These are phyloP conservation scores for Fusarium sarcochroum DNA, from an alignment of 2,329 filamentous ascomycete genomes.

Conservation along the genomic window DNA sequence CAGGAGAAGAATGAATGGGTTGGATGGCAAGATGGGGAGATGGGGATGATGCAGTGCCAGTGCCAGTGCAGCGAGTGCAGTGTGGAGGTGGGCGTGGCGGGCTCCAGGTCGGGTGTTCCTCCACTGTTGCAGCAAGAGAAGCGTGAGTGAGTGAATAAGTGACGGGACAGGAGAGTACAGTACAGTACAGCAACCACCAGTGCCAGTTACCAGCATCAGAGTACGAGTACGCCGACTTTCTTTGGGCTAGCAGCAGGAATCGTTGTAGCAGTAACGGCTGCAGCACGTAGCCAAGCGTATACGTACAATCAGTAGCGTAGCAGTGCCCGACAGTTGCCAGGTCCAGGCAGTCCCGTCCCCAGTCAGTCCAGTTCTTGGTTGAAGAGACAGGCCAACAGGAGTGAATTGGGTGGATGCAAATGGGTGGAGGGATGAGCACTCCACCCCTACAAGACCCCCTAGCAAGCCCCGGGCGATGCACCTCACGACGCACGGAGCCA, in stretches of 20 bases:
- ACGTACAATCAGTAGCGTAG: conserved; percentile 31
- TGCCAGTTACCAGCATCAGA: conserved; percentile 18
- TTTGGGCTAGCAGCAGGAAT: conserved; percentile 1
- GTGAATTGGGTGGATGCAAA: conserved; percentile 13
- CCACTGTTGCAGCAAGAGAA: conserved; percentile 25
- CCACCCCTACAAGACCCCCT: conserved; percentile 2
- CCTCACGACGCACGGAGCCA: conserved; percentile 40
- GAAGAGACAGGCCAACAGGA: conserved; percentile 20
- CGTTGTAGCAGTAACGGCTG: conserved; percentile 33
- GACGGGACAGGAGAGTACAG: conserved; percentile 16
- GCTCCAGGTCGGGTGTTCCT: conserved; percentile 38
- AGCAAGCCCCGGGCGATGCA: conserved; percentile 35
- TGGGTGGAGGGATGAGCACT: conserved; percentile 5
- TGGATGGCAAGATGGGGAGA: conserved; percentile 47
- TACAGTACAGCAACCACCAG: conserved; percentile 7
- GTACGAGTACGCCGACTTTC: conserved; percentile 33
- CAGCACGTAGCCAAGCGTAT: conserved; percentile 29
- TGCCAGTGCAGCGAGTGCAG: conserved; percentile 33
- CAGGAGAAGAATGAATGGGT: conserved; percentile 43
- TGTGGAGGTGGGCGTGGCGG: conserved; percentile 49
- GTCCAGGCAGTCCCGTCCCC: conserved; percentile 14
- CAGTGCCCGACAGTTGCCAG: conserved; percentile 38
- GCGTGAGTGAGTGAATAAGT: conserved; percentile 16
- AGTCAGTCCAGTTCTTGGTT: conserved; percentile 8
- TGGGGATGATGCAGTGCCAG: conserved; percentile 45